A percentile compares a stretch with the other conserved stretches of the same genome.
Conservation (phyloP, 2,329 filamentous ascomycete genomes). For the Chalara sp. region DNA sequence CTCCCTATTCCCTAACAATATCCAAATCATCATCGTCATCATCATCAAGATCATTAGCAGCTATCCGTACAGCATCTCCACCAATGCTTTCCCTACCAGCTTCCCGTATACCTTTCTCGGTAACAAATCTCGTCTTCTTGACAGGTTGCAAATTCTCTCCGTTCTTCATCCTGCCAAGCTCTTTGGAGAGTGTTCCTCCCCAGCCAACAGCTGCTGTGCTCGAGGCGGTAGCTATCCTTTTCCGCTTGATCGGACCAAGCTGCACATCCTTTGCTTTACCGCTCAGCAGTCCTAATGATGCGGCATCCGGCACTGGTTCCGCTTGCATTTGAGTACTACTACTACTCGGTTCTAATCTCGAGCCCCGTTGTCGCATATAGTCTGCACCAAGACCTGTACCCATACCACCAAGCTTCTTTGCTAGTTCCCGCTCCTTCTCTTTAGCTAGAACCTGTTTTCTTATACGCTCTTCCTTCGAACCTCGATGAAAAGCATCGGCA, state of each 20-base stretch:
- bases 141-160: conserved; percentile 45
- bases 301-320: conserved; percentile 35
- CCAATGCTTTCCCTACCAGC: conserved; percentile 69
- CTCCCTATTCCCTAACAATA: conserved; percentile 21
- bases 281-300: conserved; percentile 35
- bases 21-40: conserved; percentile 27
- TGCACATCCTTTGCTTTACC: conserved; percentile 39
- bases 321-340: conserved; percentile 5
- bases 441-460: conserved; percentile 57
- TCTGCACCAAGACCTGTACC: conserved; percentile 62
- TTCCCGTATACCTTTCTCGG: conserved; percentile 69
- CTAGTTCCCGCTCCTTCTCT: conserved; percentile 68
- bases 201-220: conserved; percentile 40
- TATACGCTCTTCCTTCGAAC: conserved; percentile 57
- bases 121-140: conserved; percentile 72
- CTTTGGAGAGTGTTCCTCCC: conserved; percentile 48
- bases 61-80: conserved; percentile 32
- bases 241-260: conserved; percentile 55
- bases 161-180: conserved; percentile 55
- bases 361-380: conserved; percentile 48
- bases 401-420: conserved; percentile 56
- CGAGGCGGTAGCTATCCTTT: conserved; percentile 35
- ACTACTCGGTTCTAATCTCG: conserved; percentile 6
- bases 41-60: conserved; percentile 19
- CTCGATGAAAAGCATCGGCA: conserved; percentile 41